Conservation (phyloP, 768 basidiomycete species). For the Polyporus arcularius region DNA sequence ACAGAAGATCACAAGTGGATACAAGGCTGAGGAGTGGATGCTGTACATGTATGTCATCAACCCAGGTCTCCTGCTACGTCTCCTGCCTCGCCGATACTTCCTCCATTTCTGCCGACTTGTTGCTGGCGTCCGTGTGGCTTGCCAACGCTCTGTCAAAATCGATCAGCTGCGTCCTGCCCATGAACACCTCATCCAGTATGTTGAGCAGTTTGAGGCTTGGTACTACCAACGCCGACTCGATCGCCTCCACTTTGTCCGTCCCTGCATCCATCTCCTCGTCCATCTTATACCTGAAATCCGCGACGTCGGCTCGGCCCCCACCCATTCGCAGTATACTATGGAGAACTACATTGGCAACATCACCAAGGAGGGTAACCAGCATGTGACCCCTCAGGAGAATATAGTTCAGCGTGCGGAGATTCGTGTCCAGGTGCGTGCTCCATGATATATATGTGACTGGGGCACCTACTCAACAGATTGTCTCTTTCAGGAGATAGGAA, state of each 20-base stretch:
- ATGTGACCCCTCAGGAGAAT: too few species aligned
- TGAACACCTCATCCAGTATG: constrained; percentile 28
- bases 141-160: constrained; percentile 16
- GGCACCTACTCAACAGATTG: too few species aligned
- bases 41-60: constrained; percentile 19
- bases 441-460: too few species aligned
- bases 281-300: too few species aligned
- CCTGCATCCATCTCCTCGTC: constrained; percentile 32
- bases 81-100: constrained; percentile 27
- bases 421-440: too few species aligned
- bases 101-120: constrained; percentile 30
- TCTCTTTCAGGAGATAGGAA: too few species aligned
- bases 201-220: constrained; percentile 35
- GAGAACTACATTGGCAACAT: too few species aligned
- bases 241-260: constrained; percentile 36
- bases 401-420: too few species aligned
- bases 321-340: too few species aligned
- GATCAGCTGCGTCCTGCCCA: constrained; percentile 28
- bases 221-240: constrained; percentile 32
- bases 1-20: constrained; percentile 37
- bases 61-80: constrained; percentile 27
- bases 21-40: constrained; percentile 32
- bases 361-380: too few species aligned
- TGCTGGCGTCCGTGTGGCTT: constrained; percentile 20
- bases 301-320: too few species aligned